Base-by-base conservation (phyloP, 2,329 filamentous ascomycete genomes). In the Furcasterigmium sp. region DNA sequence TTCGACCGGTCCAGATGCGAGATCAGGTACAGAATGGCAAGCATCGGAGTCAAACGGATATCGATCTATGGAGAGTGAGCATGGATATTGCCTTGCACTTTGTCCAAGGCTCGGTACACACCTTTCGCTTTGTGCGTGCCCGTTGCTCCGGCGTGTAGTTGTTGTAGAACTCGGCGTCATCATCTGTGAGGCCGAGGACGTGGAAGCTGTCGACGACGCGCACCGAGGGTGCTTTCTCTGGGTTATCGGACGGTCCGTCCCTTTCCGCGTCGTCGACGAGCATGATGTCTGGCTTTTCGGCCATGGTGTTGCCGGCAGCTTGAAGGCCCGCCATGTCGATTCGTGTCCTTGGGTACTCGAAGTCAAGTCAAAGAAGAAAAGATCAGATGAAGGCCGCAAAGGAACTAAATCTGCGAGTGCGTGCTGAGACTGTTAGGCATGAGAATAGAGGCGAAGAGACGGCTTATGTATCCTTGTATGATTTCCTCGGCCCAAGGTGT, bases 1-100 rank as follows among this genome's bases (percentile, higher is more conserved):
- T 81, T 81, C 8, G 73, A 70, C 17, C 72, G 64, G 54, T 81
- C 77, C 11, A 81, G 63, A 48, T 78, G 79, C 47, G 73, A 77
- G 4, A 80, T 64, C 2, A 81, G 61, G 51, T 79, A 81, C 5
- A 81, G 62, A 52, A 65, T 18, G 45, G 82, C 65, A 82, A 87
- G 37, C 80, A 63, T 65, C 2, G 70, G 71, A 3, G 55, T 43
- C 15, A 60, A 41, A 3, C 57, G 53, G 4, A 53, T 14, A 15
- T 48, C 46, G 10, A 48, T 40, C 46, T 48, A 15, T 9, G 1
- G 5, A 26, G 23, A 10, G 2, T 38, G 7, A 19, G 29, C n/a
- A n/a, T n/a, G n/a, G n/a, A n/a, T 14, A 15, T 19, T 17, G 8
- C 7, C 14, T 0, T 28, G 26, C 18, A 17, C 5, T 7, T 14